A percentile compares a stretch with the other conserved stretches of the same genome.
Evolutionary conservation across 2,329 filamentous ascomycete species (phyloP).

Genomic region (Diaporthe sp.): DNA sequence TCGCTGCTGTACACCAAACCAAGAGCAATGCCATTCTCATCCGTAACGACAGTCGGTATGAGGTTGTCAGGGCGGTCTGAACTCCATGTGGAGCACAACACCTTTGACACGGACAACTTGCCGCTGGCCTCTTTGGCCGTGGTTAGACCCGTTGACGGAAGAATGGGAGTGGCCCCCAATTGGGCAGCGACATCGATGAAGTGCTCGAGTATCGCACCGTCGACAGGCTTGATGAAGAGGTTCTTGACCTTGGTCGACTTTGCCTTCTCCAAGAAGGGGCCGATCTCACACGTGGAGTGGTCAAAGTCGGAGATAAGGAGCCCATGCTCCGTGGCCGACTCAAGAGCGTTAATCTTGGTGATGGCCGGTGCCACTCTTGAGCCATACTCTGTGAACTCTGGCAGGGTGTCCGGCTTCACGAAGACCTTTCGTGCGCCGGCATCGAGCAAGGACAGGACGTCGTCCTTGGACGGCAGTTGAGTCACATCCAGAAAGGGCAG

Average conservation of each 20-base stretch:
- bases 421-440: constrained; percentile 88
- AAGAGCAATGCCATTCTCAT: constrained; percentile 86
- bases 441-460: constrained; percentile 85
- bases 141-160: constrained; percentile 79
- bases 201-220: constrained; percentile 57
- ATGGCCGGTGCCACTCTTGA: constrained; percentile 68
- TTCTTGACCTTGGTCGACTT: constrained; percentile 60
- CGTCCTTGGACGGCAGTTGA: constrained; percentile 74
- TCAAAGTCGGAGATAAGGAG: constrained; percentile 68
- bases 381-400: constrained; percentile 67
- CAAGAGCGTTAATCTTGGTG: constrained; percentile 47
- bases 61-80: constrained; percentile 88
- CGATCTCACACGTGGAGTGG: constrained; percentile 53
- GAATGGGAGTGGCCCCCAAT: constrained; percentile 75
- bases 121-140: constrained; percentile 72
- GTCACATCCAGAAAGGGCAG: constrained; percentile 84
- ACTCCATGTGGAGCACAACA: constrained; percentile 81
- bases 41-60: constrained; percentile 89
- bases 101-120: constrained; percentile 74
- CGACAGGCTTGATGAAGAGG: constrained; percentile 64
- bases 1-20: constrained; percentile 95
- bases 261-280: constrained; percentile 58
- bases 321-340: constrained; percentile 57
- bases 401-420: constrained; percentile 78
- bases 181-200: constrained; percentile 63